Base-by-base conservation (phyloP, 2,329 filamentous ascomycete species). In the Paraphoma chrysanthemicola region DNA sequence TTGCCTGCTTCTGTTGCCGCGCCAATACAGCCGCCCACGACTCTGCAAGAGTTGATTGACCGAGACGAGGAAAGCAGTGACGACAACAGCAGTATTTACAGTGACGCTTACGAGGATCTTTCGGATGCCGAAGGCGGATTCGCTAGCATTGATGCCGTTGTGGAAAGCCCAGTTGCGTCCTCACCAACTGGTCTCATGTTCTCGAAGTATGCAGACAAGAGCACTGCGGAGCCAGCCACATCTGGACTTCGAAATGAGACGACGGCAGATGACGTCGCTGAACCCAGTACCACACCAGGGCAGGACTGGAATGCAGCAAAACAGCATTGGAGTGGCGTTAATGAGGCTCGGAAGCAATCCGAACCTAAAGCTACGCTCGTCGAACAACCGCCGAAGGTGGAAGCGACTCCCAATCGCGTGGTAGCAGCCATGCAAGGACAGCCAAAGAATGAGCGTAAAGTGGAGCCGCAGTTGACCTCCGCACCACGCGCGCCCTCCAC, bases 21-120 rank as follows among this genome's bases (percentile, higher is more conserved):
- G 6, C 51, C 66, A 17, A 48, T 53, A 14, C 44, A 47, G 14
- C 58, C 52, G 47, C 43, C 44, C 14, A 54, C 54, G 11, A 46
- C 4, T 11, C 12, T 46, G 16, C 31, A 44, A 8, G 44, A 47
- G 28, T 17, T 47, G 38, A 41, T 50, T 11, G 51, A 33, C 17
- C 50, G 58, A 17, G 68, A 68, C 14, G 64, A 62, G 6, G 66
- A 72, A 2, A 66, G 62, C 4, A 75, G 73, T 12, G 72, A 78
- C 60, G 66, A 78, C 68, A 60, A 73, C 42, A 75, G 70, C 54
- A 88, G 85, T 58, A 83, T 91, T 23, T 93, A 91, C 70, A 92
- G 88, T 62, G 91, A 93, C 74, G 90, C 90, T 1, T 89, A 89
- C 51, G 91, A 93, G 74, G 89, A 92, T 57, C 78, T 90, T 0